These are phyloP conservation scores for Climacium dendroides DNA, from an alignment of 225 moss, liverwort and hornwort species.

Conservation along the genomic window DNA sequence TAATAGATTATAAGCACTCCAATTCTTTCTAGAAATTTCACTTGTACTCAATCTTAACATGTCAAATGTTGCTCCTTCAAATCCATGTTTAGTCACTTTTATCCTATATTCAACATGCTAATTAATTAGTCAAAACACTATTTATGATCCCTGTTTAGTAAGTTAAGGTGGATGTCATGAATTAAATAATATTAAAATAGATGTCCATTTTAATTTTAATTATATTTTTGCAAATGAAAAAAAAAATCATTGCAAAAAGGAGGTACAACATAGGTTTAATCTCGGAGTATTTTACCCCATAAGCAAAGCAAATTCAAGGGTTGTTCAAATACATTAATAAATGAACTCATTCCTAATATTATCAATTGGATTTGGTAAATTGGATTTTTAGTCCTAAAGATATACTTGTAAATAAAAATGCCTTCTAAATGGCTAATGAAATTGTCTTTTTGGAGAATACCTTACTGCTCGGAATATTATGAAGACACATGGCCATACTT, in stretches of 20 bases:
- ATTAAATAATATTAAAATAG: neutral
- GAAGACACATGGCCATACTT: neutral
- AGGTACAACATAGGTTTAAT: neutral
- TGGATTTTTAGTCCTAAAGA: fast-evolving
- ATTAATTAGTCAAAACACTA: neutral
- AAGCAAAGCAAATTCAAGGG: neutral
- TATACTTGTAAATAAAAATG: neutral
- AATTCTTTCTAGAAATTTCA: fast-evolving
- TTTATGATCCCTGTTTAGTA: neutral
- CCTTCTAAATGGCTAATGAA: neutral
- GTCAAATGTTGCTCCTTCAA: neutral
- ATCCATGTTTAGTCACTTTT: neutral
- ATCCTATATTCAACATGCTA: neutral
- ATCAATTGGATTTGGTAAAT: neutral
- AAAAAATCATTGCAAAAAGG: neutral
- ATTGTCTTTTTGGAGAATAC: neutral
- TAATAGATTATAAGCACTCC: neutral
- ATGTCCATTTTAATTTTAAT: neutral
- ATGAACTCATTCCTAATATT: neutral
- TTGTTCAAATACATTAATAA: neutral
- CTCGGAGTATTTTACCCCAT: neutral
- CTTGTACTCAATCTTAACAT: too few relatives aligned
- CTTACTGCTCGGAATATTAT: neutral
- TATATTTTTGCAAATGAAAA: neutral
- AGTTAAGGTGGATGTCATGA: neutral